Evolutionary conservation across 23 red algal genomes (phyloP).

Genomic region (Gracilaria caudata): DNA sequence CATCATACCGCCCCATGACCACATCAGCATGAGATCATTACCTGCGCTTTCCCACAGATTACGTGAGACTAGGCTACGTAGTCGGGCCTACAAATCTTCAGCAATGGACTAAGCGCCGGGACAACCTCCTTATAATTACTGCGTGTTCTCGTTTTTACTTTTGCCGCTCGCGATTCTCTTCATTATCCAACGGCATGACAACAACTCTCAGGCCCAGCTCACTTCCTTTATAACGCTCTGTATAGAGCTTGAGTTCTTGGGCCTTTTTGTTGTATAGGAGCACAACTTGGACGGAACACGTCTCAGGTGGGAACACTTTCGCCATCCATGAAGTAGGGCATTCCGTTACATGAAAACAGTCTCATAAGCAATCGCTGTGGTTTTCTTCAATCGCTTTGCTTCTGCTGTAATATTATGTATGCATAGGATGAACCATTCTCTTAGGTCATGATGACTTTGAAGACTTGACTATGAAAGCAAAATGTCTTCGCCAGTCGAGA

Average conservation of each 20-base stretch:
- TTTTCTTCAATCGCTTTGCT: background rate
- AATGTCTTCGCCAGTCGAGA: background rate
- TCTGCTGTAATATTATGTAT: background rate
- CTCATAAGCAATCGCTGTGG: background rate
- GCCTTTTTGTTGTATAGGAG: background rate
- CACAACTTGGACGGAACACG: background rate
- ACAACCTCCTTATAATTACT: background rate
- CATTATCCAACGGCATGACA: constrained; percentile 23
- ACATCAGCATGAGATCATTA: background rate
- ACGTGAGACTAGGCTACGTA: too few relatives aligned
- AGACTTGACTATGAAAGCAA: constrained; percentile 16
- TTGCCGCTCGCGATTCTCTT: constrained; percentile 1
- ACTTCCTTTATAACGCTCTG: background rate
- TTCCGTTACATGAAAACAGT: constrained; percentile 7
- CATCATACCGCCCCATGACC: background rate
- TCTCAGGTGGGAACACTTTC: background rate
- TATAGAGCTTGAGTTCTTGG: background rate
- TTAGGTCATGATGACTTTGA: background rate
- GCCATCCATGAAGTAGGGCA: background rate
- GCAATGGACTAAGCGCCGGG: background rate
- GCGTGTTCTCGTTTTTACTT: background rate
- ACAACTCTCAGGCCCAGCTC: background rate
- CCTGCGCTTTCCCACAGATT: background rate
- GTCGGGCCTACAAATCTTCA: too few relatives aligned
- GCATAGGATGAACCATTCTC: background rate